phyloP scores from a whole-genome alignment of 2,329 filamentous ascomycete species.

The Colletotrichum sp. region DNA sequence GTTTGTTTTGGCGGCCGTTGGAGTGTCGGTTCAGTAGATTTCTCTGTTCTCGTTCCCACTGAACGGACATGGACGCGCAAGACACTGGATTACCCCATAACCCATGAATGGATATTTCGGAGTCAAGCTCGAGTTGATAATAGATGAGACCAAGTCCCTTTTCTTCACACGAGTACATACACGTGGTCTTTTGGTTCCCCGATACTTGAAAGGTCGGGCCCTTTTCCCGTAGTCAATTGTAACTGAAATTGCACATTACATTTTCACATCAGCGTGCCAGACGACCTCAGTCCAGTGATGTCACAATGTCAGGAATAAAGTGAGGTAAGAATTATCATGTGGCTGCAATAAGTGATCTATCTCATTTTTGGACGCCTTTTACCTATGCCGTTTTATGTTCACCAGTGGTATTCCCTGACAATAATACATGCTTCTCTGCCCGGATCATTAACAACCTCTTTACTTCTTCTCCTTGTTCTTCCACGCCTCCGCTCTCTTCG shows the following conservation, averaged over 20 bases:
- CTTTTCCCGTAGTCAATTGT: constrained; percentile 5
- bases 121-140: constrained; percentile 21
- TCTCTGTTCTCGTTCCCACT: constrained; percentile 17
- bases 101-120: constrained; percentile 22
- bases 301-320: background rate
- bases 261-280: background rate
- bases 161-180: constrained; percentile 9
- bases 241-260: background rate
- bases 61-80: constrained; percentile 11
- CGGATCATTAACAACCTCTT: background rate
- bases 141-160: constrained; percentile 20
- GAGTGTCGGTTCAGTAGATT: constrained; percentile 20
- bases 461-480: constrained; percentile 40
- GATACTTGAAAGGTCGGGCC: background rate
- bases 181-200: background rate
- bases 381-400: background rate
- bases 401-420: background rate
- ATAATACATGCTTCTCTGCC: background rate
- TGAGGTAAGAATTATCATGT: background rate
- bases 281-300: background rate
- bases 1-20: constrained; percentile 19
- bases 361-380: background rate
- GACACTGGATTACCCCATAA: constrained; percentile 19
- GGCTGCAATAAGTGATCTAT: background rate
- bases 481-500: constrained; percentile 48